Conservation (phyloP, 140 eudicot genomes). For the Oenanthe javanica region DNA sequence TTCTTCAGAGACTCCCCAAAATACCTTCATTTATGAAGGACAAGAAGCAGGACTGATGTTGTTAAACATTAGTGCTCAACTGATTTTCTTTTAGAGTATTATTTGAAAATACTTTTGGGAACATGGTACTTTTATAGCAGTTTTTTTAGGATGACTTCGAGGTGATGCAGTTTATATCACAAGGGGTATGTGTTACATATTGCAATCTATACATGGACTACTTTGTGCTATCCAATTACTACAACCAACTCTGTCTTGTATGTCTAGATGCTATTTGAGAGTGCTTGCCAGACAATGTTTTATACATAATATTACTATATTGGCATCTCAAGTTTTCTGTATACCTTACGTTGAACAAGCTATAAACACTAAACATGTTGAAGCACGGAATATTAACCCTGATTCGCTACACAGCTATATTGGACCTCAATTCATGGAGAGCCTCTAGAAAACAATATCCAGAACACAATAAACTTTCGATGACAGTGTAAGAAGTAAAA, state of each 20-base stretch:
- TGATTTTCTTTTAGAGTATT: neutral
- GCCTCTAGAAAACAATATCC: neutral
- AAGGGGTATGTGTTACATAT: neutral
- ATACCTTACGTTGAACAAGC: neutral
- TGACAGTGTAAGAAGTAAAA: neutral
- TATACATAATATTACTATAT: neutral
- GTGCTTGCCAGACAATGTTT: neutral
- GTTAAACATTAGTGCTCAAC: neutral
- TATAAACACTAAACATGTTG: neutral
- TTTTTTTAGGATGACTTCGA: neutral
- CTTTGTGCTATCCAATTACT: neutral
- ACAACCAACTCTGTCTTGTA: neutral
- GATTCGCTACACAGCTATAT: neutral
- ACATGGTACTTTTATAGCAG: neutral
- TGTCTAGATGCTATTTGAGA: neutral
- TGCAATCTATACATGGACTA: neutral
- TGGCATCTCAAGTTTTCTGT: neutral
- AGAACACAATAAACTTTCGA: neutral
- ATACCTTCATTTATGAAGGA: constrained; percentile 46
- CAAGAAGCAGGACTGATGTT: constrained; percentile 38
- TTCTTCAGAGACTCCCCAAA: constrained; percentile 52
- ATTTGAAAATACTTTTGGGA: neutral
- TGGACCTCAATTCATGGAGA: neutral
- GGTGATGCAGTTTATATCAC: neutral
- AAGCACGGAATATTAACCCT: neutral